phyloP scores from a whole-genome alignment of 257 asterid genomes.

The Gardenia jasminoides region DNA sequence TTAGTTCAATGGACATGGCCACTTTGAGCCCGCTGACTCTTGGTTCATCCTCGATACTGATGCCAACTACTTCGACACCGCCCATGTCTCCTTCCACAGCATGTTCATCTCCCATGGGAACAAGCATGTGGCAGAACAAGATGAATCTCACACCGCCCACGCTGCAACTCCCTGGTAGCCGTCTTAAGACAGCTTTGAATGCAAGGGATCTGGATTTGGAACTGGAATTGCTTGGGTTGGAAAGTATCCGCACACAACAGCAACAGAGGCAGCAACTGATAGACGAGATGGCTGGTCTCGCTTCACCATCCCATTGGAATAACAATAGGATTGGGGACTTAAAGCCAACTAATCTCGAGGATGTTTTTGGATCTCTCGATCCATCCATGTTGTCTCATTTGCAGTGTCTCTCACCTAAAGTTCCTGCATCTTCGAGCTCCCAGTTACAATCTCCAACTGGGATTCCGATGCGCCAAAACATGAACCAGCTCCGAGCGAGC shows the following conservation, averaged over 20 bases:
- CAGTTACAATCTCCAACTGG: slow-evolving; percentile 55
- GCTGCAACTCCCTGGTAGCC: slow-evolving; percentile 71
- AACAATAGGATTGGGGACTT: slow-evolving; percentile 46
- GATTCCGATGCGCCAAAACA: slow-evolving; percentile 52
- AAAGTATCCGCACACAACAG: slow-evolving; percentile 49
- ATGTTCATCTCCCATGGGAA: slow-evolving; percentile 68
- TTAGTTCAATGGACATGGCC: slow-evolving; percentile 42
- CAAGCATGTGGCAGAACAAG: slow-evolving; percentile 60
- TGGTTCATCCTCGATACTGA: slow-evolving; percentile 41
- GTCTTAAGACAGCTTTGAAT: slow-evolving; percentile 53
- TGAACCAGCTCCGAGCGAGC: slow-evolving; percentile 64
- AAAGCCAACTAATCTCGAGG: slow-evolving; percentile 71
- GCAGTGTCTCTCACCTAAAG: slow-evolving; percentile 53
- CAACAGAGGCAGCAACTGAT: slow-evolving; percentile 55
- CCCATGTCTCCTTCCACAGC: slow-evolving; percentile 58
- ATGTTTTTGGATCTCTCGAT: slow-evolving; percentile 71
- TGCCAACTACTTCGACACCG: slow-evolving; percentile 45
- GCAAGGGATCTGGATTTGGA: slow-evolving; percentile 63
- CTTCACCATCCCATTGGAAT: slow-evolving; percentile 52
- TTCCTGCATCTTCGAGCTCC: slow-evolving; percentile 36
- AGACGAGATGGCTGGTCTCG: slow-evolving; percentile 64
- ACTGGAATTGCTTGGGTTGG: slow-evolving; percentile 56
- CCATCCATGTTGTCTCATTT: slow-evolving; percentile 52
- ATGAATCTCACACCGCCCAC: slow-evolving; percentile 60
- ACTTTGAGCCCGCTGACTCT: slow-evolving; percentile 54